Base-by-base conservation (phyloP, 805 yeast species). In the Hagleromyces aurorensis region DNA sequence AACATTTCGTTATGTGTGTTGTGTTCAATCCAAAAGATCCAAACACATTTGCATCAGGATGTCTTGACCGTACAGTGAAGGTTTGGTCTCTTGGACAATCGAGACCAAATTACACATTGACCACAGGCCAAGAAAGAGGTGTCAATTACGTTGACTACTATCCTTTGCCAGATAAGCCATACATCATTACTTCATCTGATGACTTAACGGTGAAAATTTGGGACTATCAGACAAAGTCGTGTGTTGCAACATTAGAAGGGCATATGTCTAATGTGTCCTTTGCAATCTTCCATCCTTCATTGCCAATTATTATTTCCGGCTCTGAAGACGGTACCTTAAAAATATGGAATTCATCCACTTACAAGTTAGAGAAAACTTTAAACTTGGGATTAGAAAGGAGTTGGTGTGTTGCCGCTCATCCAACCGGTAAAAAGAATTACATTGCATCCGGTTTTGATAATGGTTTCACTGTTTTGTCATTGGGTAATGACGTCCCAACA, bases 11-110 rank as follows among this genome's bases (percentile, higher is more conserved):
- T 31, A 86, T 91, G 95, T 75, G 85, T 32, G 74, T 91, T 30
- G 86, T 91, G 25, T 84, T 91, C 67, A 91, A 91, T 62, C 97
- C 98, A 35, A 91, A 89, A 62, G 98, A 91, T 60, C 85, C 95
- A 43, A 86, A 81, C 62, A 89, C 96, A 21, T 91, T 91, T 69
- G 99, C 97, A 2, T 81, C 96, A 10, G 96, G 95, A 9, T 87
- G 95, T 64, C 68, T 91, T 49, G 99, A 91, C 61, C 78, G 93
- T 49, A 87, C 97, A 12, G 95, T 91, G 34, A 91, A 89, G 59
- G 81, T 91, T 40, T 91, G 99, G 99, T 81, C 94, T 2, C 63
- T 91, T 45, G 94, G 95, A 19, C 79, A 89, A 30, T 60, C 79
- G 13, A 70, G 70, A 19, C 94, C 98, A 38, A 93, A 91, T 62